These are phyloP conservation scores for Oryza officinalis DNA, from an alignment of 176 grass and related monocot species.

Conservation along the genomic window DNA sequence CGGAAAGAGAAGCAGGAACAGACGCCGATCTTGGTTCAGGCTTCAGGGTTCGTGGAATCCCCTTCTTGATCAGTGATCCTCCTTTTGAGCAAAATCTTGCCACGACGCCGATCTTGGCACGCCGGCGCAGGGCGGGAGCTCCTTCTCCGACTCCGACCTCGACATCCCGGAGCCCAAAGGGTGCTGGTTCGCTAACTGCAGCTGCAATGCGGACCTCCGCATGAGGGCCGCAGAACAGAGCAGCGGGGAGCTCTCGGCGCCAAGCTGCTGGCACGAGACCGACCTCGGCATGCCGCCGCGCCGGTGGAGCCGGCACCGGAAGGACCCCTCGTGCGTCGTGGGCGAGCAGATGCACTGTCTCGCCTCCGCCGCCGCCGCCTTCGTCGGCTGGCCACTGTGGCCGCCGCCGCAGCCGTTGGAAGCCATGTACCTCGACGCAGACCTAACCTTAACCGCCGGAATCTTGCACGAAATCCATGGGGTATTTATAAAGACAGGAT, in stretches of 20 bases:
- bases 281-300: conserved; percentile 10
- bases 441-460: not conserved
- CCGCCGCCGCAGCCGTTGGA: conserved; percentile 6
- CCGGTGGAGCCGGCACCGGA: conserved; percentile 61
- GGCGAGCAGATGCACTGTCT: conserved; percentile 63
- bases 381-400: not conserved
- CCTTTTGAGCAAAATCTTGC: conserved; percentile 4
- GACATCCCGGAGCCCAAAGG: not conserved
- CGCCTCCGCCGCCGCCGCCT: not conserved
- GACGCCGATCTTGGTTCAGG: not conserved
- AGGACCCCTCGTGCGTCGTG: conserved; percentile 56
- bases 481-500: not conserved
- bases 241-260: not conserved
- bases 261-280: conserved; percentile 33
- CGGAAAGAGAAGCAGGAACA: not conserved
- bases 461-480: not conserved
- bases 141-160: conserved; percentile 23
- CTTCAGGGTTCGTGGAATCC: not conserved
- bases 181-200: not conserved
- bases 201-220: not conserved
- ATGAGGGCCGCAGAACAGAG: not conserved
- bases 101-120: conserved; percentile 6
- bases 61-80: not conserved
- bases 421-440: not conserved
- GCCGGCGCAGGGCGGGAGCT: not conserved